Evolutionary conservation across 1,284 basidiomycete genomes (phyloP), one percentile per base, ranked within the genome.

Genomic region (Ceratobasidium sp.): DNA sequence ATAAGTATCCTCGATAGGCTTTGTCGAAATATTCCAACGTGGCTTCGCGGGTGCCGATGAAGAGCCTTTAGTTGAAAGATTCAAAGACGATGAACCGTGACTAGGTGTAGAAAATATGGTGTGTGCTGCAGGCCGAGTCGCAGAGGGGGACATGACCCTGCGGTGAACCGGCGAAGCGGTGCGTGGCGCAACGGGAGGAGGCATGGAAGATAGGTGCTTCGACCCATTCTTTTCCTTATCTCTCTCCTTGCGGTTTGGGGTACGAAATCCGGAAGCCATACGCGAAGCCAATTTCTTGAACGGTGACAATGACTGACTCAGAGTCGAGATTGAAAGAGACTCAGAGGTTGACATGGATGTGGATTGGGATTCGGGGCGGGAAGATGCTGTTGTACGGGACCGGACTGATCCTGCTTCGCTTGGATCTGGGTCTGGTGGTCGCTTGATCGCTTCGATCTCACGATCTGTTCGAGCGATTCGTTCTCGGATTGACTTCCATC

Each of bases 11-110:
- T 89, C 88, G 38, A 91, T 91, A 4, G 84, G 79, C 65, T 87
- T 93, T 1, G 93, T 94, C 2, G 94, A 95, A 80, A 91, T 89
- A 82, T 95, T 95, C 94, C 94, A 95, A 28, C 85, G 85, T 76
- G 89, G 90, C 80, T 88, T 91, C 13, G 78, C 33, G 5, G 78
- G 78, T 0, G 54, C 78, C 23, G 78, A 77, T 28, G 68, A 66
- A 26, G 68, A 9, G n/a, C 70, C 78, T 64, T 26, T 65, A 61
- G 42, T 12, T 7, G 66, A 12, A 68, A 73, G 42, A 20, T 52
- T 73, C 33, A 56, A n/a, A 9, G 57, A 33, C 4, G 70, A 73
- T 23, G 57, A 38, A n/a, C 3, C 40, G 62, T 44, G 46, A 23
- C n/a, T 44, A n/a, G 70, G 59, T 3, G 56, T 62, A 13, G 70